Evolutionary conservation across 805 yeast species (phyloP).

Genomic region (Candida yuanshanica): DNA sequence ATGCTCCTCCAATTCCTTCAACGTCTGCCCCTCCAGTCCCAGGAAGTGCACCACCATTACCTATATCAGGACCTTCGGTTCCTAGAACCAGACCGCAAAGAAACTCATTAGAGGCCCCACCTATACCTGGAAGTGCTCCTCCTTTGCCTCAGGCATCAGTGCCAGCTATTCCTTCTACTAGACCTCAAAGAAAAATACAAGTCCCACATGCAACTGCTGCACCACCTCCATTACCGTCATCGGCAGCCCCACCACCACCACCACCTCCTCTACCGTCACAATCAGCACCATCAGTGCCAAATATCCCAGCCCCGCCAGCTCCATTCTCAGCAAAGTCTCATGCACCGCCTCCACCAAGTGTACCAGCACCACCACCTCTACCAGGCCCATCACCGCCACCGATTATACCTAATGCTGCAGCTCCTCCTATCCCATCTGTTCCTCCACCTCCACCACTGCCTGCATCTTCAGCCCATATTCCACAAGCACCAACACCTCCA

Average conservation of each 20-base stretch:
- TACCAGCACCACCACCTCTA: slow-evolving; percentile 11
- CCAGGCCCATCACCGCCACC: slow-evolving; percentile 18
- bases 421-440: slow-evolving; percentile 5
- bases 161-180: slow-evolving; percentile 24
- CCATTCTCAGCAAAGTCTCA: no score
- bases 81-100: slow-evolving; percentile 23
- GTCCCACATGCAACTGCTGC: slow-evolving; percentile 1
- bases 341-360: no score
- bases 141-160: slow-evolving; percentile 21
- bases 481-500: slow-evolving; percentile 13
- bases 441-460: slow-evolving; percentile 29
- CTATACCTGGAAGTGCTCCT: slow-evolving; percentile 17
- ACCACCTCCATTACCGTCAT: slow-evolving; percentile 15
- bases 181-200: slow-evolving; percentile 18
- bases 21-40: slow-evolving; percentile 20
- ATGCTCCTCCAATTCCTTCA: slow-evolving; percentile 24
- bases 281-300: slow-evolving; percentile 19
- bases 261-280: slow-evolving; percentile 23
- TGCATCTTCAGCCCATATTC: slow-evolving; percentile 14
- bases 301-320: slow-evolving; percentile 6
- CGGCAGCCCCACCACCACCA: slow-evolving; percentile 19
- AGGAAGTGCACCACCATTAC: slow-evolving; percentile 14
- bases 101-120: slow-evolving; percentile 11
- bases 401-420: slow-evolving; percentile 9
- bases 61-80: slow-evolving; percentile 20